These are phyloP conservation scores for Heterobasidion irregulare DNA, from an alignment of 1,284 basidiomycete species.

Conservation along the genomic window DNA sequence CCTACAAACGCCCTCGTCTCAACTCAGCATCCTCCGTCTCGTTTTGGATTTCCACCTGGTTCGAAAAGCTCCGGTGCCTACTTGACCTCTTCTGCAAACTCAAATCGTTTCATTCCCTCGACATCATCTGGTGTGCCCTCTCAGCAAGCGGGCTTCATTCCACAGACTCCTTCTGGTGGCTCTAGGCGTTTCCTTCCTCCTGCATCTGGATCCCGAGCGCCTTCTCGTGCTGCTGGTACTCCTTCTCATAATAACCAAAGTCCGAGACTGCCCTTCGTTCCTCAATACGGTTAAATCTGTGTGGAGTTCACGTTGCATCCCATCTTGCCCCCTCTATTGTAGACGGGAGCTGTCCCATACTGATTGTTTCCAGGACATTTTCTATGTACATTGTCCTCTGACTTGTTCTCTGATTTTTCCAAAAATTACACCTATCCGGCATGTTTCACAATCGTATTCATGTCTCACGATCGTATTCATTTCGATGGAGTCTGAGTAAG, in stretches of 20 bases:
- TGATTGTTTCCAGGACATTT: too few relatives aligned
- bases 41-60: not conserved
- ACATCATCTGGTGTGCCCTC: constrained; percentile 4
- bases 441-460: too few relatives aligned
- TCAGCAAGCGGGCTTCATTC: constrained; percentile 7
- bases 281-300: constrained; percentile 22
- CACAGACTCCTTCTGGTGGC: constrained; percentile 11
- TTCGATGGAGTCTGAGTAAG: too few relatives aligned
- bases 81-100: not conserved
- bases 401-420: too few relatives aligned
- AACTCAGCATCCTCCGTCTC: not conserved
- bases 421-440: too few relatives aligned
- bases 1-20: constrained; percentile 2
- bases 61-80: not conserved
- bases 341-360: not conserved
- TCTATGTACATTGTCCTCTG: too few relatives aligned
- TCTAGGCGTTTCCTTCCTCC: constrained; percentile 21
- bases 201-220: constrained; percentile 16
- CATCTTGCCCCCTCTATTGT: not conserved
- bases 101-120: constrained; percentile 16
- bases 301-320: not conserved
- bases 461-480: too few relatives aligned
- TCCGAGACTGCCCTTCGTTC: constrained; percentile 42
- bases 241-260: constrained; percentile 11
- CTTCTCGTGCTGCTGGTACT: constrained; percentile 17